Percentiles rank a stretch among this genome's conserved stretches.
phyloP scores from a whole-genome alignment of 495 filamentous ascomycete genomes.

The Platismatia glauca region DNA sequence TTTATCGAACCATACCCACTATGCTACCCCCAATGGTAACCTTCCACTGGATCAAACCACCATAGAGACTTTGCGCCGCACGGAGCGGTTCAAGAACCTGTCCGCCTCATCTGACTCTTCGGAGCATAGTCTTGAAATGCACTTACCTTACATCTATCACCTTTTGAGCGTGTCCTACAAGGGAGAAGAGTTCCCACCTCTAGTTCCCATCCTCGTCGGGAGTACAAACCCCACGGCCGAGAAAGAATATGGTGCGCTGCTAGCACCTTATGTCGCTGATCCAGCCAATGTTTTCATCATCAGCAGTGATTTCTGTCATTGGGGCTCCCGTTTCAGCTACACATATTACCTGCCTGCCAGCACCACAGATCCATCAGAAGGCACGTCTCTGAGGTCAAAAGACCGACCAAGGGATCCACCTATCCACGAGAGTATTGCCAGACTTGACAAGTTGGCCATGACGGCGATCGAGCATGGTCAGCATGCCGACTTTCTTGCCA shows the following conservation, averaged over 20 bases:
- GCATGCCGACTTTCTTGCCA: conserved; percentile 58
- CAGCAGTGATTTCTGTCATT: conserved; percentile 94
- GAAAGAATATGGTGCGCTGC: conserved; percentile 54
- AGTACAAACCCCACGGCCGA: conserved; percentile 58
- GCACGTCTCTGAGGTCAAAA: conserved; percentile 30
- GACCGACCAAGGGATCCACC: conserved; percentile 41
- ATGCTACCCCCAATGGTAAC: conserved; percentile 78
- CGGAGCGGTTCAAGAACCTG: conserved; percentile 68
- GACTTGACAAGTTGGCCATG: conserved; percentile 75
- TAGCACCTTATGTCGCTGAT: conserved; percentile 75
- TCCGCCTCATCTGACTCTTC: conserved; percentile 59
- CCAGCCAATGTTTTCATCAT: conserved; percentile 74
- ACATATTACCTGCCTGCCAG: conserved; percentile 62
- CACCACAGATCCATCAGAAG: conserved; percentile 21
- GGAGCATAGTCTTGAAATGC: conserved; percentile 96
- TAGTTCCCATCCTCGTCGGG: conserved; percentile 88
- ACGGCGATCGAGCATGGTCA: conserved; percentile 66
- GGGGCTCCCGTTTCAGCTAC: conserved; percentile 82
- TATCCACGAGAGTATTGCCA: conserved; percentile 78
- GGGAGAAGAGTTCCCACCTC: conserved; percentile 49
- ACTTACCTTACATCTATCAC: conserved; percentile 89
- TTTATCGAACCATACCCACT: conserved; percentile 63
- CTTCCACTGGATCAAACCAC: conserved; percentile 62
- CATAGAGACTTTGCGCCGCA: conserved; percentile 52
- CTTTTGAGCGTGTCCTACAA: conserved; percentile 53